A percentile compares a stretch with the other conserved stretches of the same genome.
phyloP scores from a whole-genome alignment of 2,329 filamentous ascomycete genomes.

The Claviceps africana region DNA sequence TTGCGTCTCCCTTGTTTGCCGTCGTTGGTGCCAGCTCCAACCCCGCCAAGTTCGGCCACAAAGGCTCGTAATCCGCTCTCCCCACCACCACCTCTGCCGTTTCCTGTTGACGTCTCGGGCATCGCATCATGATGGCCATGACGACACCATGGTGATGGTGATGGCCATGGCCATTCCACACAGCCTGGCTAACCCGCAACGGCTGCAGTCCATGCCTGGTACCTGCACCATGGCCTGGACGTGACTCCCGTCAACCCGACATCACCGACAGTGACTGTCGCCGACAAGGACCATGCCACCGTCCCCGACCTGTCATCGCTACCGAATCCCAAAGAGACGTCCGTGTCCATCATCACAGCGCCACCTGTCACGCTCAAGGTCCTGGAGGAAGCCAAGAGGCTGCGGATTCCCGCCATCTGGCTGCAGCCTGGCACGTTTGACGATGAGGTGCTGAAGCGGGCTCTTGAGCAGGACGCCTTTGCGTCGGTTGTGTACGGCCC shows the following conservation, averaged over 20 bases:
- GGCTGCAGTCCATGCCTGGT: slow-evolving; percentile 72
- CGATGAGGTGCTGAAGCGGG: slow-evolving; percentile 57
- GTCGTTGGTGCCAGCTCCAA: slow-evolving; percentile 85
- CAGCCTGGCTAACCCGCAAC: slow-evolving; percentile 1
- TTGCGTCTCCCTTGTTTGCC: slow-evolving; percentile 65
- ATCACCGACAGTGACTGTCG: slow-evolving; percentile 48
- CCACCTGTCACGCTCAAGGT: slow-evolving; percentile 62
- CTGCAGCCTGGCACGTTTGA: slow-evolving; percentile 85
- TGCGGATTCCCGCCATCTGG: slow-evolving; percentile 66
- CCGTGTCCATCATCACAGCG: slow-evolving; percentile 76
- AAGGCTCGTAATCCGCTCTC: slow-evolving; percentile 40
- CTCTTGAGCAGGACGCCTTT: slow-evolving; percentile 46
- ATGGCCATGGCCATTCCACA: background rate
- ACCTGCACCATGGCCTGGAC: slow-evolving; percentile 59
- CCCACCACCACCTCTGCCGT: background rate
- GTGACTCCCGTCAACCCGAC: slow-evolving; percentile 76
- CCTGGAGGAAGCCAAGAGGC: slow-evolving; percentile 60
- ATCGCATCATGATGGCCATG: background rate
- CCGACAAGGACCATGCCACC: slow-evolving; percentile 44
- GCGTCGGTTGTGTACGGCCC: slow-evolving; percentile 53
- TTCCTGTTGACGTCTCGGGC: background rate
- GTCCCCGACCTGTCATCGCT: slow-evolving; percentile 52
- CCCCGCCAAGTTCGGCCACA: slow-evolving; percentile 74
- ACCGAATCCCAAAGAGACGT: slow-evolving; percentile 52
- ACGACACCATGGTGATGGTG: background rate